phyloP scores from a whole-genome alignment of 1,284 basidiomycete species.

The Trametes hirsuta region DNA sequence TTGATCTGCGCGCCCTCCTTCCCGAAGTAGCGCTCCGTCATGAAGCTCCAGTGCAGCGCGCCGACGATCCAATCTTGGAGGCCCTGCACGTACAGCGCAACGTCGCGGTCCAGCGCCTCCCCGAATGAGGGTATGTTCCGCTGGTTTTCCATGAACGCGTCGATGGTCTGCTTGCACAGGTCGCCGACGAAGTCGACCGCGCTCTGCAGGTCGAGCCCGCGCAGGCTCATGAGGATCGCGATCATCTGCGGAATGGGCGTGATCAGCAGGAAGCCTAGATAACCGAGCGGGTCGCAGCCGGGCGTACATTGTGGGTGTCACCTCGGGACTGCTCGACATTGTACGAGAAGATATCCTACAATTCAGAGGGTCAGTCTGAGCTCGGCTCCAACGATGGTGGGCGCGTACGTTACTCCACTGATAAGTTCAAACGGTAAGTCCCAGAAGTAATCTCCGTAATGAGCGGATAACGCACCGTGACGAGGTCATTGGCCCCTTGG shows the following conservation, averaged over 20 bases:
- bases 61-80: constrained; percentile 41
- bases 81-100: constrained; percentile 37
- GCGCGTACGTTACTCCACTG: constrained; percentile 44
- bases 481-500: constrained; percentile 44
- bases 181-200: constrained; percentile 41
- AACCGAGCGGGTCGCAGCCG: neutral
- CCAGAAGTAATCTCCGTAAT: neutral
- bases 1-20: constrained; percentile 34
- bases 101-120: constrained; percentile 34
- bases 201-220: constrained; percentile 36
- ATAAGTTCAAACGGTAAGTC: neutral
- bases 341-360: constrained; percentile 44
- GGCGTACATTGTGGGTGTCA: constrained; percentile 39
- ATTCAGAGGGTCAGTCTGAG: neutral
- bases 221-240: constrained; percentile 35
- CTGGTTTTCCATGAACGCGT: constrained; percentile 35
- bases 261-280: neutral
- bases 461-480: constrained; percentile 30
- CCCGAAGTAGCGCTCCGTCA: constrained; percentile 42
- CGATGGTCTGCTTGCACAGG: constrained; percentile 38
- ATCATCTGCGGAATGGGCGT: constrained; percentile 29
- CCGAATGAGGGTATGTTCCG: constrained; percentile 38
- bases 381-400: neutral
- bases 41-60: constrained; percentile 42
- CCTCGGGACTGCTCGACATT: constrained; percentile 43